Evolutionary conservation across 768 basidiomycete genomes (phyloP).

Genomic region (Phanerodontia chrysosporium): DNA sequence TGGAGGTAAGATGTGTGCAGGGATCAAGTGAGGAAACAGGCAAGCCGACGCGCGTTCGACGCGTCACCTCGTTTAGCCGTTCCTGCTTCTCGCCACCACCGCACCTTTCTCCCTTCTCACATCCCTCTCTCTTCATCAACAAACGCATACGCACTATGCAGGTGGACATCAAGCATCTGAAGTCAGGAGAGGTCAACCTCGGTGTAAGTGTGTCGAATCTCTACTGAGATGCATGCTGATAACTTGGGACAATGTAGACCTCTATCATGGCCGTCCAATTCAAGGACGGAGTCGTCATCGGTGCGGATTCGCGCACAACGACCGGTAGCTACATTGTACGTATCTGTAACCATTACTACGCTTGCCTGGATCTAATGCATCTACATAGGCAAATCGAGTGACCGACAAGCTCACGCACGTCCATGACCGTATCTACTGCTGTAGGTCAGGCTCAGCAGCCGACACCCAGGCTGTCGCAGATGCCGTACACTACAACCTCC

Average conservation of each 20-base stretch:
- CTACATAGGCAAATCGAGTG: constrained; percentile 84
- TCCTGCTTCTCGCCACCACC: constrained; percentile 9
- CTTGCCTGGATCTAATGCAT: background rate
- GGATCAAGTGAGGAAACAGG: constrained; percentile 4
- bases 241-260: constrained; percentile 49
- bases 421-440: constrained; percentile 98
- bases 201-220: constrained; percentile 58
- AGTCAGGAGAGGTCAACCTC: constrained; percentile 94
- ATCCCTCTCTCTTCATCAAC: constrained; percentile 16
- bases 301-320: constrained; percentile 96
- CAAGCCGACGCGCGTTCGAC: constrained; percentile 33
- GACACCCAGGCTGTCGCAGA: constrained; percentile 98
- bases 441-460: constrained; percentile 95
- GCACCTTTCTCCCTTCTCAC: constrained; percentile 24
- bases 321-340: constrained; percentile 94
- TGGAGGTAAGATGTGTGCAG: background rate
- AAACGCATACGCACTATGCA: constrained; percentile 38
- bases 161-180: constrained; percentile 84
- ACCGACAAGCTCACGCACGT: constrained; percentile 97
- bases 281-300: constrained; percentile 89
- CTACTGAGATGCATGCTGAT: background rate
- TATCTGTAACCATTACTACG: constrained; percentile 2
- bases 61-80: constrained; percentile 31
- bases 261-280: constrained; percentile 99
- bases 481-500: constrained; percentile 77